A percentile compares a stretch with the other conserved stretches of the same genome.
Evolutionary conservation across 2,329 filamentous ascomycete genomes (phyloP).

Genomic region (Tolypocladium tropicale): DNA sequence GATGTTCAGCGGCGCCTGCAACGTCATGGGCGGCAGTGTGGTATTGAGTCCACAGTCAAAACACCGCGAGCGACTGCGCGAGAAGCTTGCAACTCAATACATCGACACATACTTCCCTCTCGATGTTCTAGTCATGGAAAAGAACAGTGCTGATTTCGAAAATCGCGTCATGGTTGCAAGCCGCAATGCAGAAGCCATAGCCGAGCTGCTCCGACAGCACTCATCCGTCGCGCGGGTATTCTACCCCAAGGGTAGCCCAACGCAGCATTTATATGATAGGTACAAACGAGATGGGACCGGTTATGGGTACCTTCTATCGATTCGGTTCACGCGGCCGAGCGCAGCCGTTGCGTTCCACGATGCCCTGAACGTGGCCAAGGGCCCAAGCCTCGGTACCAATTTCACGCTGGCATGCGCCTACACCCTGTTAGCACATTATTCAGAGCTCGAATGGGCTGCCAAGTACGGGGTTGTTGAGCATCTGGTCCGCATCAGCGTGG

Average conservation of each 20-base stretch:
- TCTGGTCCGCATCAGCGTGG: conserved; percentile 33
- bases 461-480: conserved; percentile 27
- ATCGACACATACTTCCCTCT: conserved; percentile 13
- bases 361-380: conserved; percentile 33
- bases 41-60: conserved; percentile 31
- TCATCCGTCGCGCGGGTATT: conserved; percentile 17
- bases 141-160: conserved; percentile 27
- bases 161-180: conserved; percentile 18
- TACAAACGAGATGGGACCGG: conserved; percentile 28
- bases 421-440: conserved; percentile 26
- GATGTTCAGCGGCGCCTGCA: conserved; percentile 42
- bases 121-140: conserved; percentile 20
- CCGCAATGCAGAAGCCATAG: conserved; percentile 14
- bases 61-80: conserved; percentile 19
- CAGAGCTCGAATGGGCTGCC: conserved; percentile 24
- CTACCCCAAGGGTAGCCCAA: conserved; percentile 29
- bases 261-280: conserved; percentile 19
- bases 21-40: conserved; percentile 39
- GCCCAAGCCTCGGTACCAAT: conserved; percentile 41
- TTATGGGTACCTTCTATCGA: conserved; percentile 40
- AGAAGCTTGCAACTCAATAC: conserved; percentile 9
- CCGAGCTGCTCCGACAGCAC: conserved; percentile 15
- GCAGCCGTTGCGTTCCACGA: conserved; percentile 37
- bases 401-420: conserved; percentile 33
- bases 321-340: conserved; percentile 30